Percentiles rank a stretch among this genome's conserved stretches.
phyloP scores from a whole-genome alignment of 768 basidiomycete genomes.

The Boletus edulis region DNA sequence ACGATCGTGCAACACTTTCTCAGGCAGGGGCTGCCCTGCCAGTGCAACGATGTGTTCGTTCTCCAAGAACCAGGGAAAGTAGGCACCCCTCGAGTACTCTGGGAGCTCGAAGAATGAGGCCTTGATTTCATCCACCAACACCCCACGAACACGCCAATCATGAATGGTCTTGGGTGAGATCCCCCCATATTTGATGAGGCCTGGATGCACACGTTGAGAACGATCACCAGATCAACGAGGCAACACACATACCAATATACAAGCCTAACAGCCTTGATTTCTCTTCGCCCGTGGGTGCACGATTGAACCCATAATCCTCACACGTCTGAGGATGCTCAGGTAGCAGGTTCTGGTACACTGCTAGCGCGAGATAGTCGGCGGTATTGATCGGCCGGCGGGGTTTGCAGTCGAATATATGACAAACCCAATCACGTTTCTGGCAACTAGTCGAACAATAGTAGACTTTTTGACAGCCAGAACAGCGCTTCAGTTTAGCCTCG shows the following conservation, averaged over 20 bases:
- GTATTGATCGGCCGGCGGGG: slow-evolving; percentile 3
- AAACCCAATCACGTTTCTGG: neutral
- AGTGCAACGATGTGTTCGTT: slow-evolving; percentile 2
- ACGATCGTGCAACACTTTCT: neutral
- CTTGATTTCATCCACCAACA: slow-evolving; percentile 1
- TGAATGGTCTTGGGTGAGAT: neutral
- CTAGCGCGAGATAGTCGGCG: neutral
- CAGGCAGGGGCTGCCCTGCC: neutral
- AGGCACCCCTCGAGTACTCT: neutral
- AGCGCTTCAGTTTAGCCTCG: neutral
- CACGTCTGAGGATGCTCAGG: neutral
- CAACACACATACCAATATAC: neutral
- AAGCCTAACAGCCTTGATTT: neutral
- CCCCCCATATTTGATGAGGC: neutral
- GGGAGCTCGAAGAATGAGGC: neutral
- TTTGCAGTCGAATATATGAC: slow-evolving; percentile 7
- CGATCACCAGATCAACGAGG: neutral
- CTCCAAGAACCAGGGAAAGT: slow-evolving; percentile 3
- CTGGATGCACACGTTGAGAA: neutral
- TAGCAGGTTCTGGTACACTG: neutral
- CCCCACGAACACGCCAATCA: neutral
- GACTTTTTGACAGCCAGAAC: neutral
- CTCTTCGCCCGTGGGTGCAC: neutral
- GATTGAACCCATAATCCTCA: slow-evolving; percentile 1
- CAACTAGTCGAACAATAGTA: neutral